phyloP scores from a whole-genome alignment of 75 land plant species.

The Cryptomeria japonica region DNA sequence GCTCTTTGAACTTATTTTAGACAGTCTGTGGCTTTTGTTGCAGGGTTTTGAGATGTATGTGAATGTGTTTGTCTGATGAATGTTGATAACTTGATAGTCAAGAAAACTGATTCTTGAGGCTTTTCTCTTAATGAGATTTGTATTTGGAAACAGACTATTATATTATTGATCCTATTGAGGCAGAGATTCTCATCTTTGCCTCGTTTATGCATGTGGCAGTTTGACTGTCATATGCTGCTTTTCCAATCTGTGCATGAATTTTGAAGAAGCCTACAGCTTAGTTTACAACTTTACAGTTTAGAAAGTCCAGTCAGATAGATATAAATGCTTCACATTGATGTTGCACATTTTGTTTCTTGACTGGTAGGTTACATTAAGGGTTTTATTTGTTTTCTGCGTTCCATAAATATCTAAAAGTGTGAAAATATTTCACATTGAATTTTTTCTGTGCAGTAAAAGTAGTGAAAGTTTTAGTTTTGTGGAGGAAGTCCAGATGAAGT shows the following conservation, averaged over 20 bases:
- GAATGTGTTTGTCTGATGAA: neutral
- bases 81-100: neutral
- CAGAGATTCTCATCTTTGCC: neutral
- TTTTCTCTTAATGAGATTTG: neutral
- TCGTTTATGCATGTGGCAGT: constrained; percentile 1
- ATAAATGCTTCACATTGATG: neutral
- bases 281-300: neutral
- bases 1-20: neutral
- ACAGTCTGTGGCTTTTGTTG: neutral
- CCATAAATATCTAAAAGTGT: neutral
- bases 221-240: neutral
- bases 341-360: neutral
- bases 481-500: neutral
- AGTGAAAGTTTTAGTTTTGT: neutral
- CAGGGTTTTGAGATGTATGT: neutral
- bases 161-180: neutral
- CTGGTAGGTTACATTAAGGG: neutral
- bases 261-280: neutral
- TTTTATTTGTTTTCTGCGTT: neutral
- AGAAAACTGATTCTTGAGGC: neutral
- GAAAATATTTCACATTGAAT: neutral
- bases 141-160: neutral
- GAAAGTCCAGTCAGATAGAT: neutral
- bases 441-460: neutral
- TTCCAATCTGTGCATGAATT: neutral